Percentiles rank a stretch among this genome's conserved stretches.
Evolutionary conservation across 305 asterid species (phyloP).

Genomic region (Solanum hybrid): DNA sequence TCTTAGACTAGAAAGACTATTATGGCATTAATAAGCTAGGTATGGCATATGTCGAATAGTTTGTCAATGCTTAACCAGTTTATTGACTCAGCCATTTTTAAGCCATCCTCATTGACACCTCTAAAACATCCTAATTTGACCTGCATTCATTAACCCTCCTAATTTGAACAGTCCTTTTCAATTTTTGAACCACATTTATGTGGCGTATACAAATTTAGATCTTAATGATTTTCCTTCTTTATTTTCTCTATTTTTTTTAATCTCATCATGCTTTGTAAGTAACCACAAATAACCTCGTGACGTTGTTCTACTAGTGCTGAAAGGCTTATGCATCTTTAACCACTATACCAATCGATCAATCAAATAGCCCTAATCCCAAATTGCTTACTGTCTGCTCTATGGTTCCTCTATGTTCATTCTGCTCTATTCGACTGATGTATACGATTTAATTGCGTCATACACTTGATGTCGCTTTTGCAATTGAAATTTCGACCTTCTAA

Average conservation of each 20-base stretch:
- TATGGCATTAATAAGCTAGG: background rate
- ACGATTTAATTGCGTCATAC: background rate
- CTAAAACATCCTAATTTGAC: background rate
- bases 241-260: background rate
- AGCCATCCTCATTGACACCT: background rate
- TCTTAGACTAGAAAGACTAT: background rate
- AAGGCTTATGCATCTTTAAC: background rate
- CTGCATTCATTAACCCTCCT: background rate
- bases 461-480: background rate
- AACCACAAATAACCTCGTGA: background rate
- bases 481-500: slow-evolving; percentile 1
- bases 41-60: background rate
- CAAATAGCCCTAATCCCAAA: background rate
- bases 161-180: background rate
- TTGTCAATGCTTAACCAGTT: background rate
- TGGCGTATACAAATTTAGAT: background rate
- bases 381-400: background rate
- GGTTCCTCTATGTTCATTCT: background rate
- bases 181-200: background rate
- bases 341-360: background rate
- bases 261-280: background rate
- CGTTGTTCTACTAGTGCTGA: background rate
- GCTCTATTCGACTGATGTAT: background rate
- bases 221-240: background rate
- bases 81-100: background rate